phyloP scores from a whole-genome alignment of 2,329 filamentous ascomycete genomes.

The Aspergillus eucalypticola region DNA sequence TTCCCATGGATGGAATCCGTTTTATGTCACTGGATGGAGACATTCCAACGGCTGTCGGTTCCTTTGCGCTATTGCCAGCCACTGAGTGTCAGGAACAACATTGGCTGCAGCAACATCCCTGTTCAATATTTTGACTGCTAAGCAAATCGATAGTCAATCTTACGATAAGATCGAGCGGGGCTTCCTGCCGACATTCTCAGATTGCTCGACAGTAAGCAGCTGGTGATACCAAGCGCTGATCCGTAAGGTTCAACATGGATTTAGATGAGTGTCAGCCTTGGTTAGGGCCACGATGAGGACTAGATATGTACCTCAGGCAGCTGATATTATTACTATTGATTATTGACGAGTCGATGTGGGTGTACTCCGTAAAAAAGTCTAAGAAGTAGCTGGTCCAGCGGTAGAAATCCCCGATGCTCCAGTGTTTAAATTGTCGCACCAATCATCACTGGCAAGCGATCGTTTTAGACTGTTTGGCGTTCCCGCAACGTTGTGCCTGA shows the following conservation, averaged over 20 bases:
- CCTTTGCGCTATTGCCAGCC: background rate
- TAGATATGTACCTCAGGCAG: background rate
- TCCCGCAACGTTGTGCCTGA: conserved; percentile 2
- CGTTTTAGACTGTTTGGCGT: background rate
- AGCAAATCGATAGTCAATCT: background rate
- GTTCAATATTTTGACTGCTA: background rate
- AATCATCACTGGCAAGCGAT: background rate
- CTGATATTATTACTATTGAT: too few relatives aligned
- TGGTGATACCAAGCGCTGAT: background rate
- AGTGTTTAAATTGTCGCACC: background rate
- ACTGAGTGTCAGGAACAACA: background rate
- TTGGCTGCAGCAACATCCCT: background rate
- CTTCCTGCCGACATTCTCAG: background rate
- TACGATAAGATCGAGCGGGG: background rate
- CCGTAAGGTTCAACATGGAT: background rate
- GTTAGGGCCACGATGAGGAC: background rate
- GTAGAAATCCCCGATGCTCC: conserved; percentile 1
- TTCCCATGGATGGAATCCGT: background rate
- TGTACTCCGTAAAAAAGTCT: too few relatives aligned
- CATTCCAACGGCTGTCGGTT: background rate
- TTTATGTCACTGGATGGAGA: background rate
- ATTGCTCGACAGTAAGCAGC: background rate
- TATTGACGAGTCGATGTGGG: too few relatives aligned
- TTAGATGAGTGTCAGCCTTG: background rate
- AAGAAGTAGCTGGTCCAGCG: background rate